Conservation (phyloP, 1,284 basidiomycete species). For the Melampsora medusae region DNA sequence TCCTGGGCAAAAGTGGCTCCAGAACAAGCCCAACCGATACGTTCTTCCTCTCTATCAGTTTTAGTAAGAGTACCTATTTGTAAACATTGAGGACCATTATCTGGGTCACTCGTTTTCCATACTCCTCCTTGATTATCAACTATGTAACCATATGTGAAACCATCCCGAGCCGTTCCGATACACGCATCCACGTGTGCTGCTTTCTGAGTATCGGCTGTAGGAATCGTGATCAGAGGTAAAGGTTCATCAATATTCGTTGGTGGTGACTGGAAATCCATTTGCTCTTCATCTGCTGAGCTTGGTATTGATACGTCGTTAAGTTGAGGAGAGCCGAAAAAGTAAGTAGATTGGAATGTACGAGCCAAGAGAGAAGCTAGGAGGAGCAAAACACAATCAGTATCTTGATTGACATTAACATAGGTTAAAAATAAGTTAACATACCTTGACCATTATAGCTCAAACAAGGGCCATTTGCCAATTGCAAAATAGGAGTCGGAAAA, state of each 20-base stretch:
- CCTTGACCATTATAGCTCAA: slow-evolving; percentile 17
- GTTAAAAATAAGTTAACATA: neutral
- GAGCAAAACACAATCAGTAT: neutral
- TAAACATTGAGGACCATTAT: neutral
- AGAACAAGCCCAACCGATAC: slow-evolving; percentile 15
- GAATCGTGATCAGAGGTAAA: neutral
- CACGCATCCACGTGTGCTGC: slow-evolving; percentile 17
- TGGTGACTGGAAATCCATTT: neutral
- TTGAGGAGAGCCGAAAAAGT: slow-evolving; percentile 19
- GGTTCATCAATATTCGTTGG: neutral
- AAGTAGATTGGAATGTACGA: slow-evolving; percentile 35
- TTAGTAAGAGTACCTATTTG: neutral
- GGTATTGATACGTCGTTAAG: neutral
- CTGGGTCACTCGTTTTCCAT: slow-evolving; percentile 10
- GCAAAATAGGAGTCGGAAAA: slow-evolving; percentile 33
- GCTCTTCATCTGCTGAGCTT: neutral
- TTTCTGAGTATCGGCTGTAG: slow-evolving; percentile 5
- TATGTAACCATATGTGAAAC: slow-evolving; percentile 9
- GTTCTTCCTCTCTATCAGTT: neutral
- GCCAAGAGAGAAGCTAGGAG: slow-evolving; percentile 28
- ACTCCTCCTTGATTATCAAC: slow-evolving; percentile 20
- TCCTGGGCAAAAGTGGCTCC: slow-evolving; percentile 13
- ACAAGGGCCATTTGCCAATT: slow-evolving; percentile 22
- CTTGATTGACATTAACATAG: neutral
- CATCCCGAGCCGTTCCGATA: slow-evolving; percentile 6